These are phyloP conservation scores for Astragalus glycyphyllos DNA, from an alignment of 306 rosid species.

Conservation along the genomic window DNA sequence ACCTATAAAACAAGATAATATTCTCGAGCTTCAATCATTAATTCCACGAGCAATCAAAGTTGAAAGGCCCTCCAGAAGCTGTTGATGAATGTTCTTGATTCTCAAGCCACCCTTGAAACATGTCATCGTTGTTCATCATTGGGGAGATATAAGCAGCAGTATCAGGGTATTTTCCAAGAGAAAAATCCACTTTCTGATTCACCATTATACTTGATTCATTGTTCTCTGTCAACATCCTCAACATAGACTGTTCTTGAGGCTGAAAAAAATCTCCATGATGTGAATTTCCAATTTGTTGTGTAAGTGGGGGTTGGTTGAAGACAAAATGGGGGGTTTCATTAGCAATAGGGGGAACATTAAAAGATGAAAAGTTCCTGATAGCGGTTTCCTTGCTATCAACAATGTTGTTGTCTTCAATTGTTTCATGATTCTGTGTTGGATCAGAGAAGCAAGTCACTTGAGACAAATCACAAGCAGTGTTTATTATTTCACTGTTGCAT, in stretches of 20 bases:
- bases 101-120: constrained; percentile 41
- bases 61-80: constrained; percentile 48
- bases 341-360: constrained; percentile 13
- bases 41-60: constrained; percentile 60
- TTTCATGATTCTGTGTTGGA: constrained; percentile 46
- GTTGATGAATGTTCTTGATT: constrained; percentile 51
- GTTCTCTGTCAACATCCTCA: constrained; percentile 50
- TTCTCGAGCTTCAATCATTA: constrained; percentile 41
- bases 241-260: constrained; percentile 51
- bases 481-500: constrained; percentile 43
- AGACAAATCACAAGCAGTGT: constrained; percentile 42
- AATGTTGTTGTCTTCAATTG: constrained; percentile 39
- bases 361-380: neutral
- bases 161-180: constrained; percentile 43
- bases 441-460: constrained; percentile 75
- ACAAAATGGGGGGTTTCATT: constrained; percentile 7
- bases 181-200: constrained; percentile 26
- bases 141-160: constrained; percentile 48
- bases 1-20: neutral
- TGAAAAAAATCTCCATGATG: constrained; percentile 1
- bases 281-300: neutral
- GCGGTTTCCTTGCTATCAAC: constrained; percentile 31
- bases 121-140: constrained; percentile 41
- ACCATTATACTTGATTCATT: constrained; percentile 40
- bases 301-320: neutral